Base-by-base conservation (phyloP, 192 early-diverging fungal genomes). In the Coemansia sp. region DNA sequence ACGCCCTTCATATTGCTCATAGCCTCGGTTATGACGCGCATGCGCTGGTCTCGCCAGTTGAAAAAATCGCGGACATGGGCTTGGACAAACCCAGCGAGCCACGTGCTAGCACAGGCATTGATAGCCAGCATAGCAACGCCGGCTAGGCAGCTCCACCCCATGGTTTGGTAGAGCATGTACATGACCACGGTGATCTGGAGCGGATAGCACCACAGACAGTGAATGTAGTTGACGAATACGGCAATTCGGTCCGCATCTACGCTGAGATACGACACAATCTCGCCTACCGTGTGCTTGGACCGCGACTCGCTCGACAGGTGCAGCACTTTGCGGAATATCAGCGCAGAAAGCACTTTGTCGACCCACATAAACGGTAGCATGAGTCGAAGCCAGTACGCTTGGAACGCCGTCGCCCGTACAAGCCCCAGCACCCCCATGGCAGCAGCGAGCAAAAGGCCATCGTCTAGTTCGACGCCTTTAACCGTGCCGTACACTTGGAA, bases 341-440 rank as follows among this genome's bases (percentile, higher is more conserved):
- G 28, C 5, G 56, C 59, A 33, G 71, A 47, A 33, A 76, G 34
- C 6, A 64, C 60, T 13, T 65, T 69, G 37, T 87, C 82, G 9
- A 91, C 74, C 65, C 88, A 86, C 87, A 94, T 88, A 34, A 91
- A 92, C 9, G 87, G 89, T 38, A 85, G 72, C 65, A 94, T 86
- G 61, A 90, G 91, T 16, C 88, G 72, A 43, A 95, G 92, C 76
- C 96, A 96, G 35, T 76, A 38, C 10, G 61, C 55, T 26, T 70
- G 62, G 14, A 28, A 37, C 14, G 43, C 36, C 23, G 73, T 14
- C 3, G 56, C 25, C 1, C 36, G 41, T 3, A 64, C 28, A 0
- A 23, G 26, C 1, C 37, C 52, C 0, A 68, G 45, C 12, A 41
- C 34, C n/a, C 62, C 63, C 65, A 77, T 77, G 31, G 61, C 57